phyloP scores from a whole-genome alignment of 208 protist genomes.

The Trichomonas tenax region DNA sequence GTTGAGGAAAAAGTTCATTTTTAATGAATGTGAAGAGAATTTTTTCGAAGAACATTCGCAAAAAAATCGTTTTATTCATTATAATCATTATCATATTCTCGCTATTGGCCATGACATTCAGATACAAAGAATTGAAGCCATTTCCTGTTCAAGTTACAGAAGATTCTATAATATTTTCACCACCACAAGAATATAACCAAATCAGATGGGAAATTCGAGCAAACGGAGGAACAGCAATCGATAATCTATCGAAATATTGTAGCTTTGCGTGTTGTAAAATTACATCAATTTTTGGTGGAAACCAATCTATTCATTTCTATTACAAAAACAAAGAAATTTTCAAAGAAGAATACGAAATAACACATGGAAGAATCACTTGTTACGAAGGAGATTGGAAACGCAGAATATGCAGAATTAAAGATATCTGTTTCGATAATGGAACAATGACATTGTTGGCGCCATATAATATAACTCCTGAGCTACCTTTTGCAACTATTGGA shows the following conservation, averaged over 20 bases:
- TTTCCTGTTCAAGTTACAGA: not conserved
- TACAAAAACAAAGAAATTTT: not conserved
- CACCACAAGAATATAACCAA: not conserved
- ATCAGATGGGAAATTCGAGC: not conserved
- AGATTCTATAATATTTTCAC: not conserved
- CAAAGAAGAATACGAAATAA: not conserved
- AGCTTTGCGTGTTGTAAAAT: not conserved
- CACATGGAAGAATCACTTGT: not conserved
- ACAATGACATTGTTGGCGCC: not conserved
- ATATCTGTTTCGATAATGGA: not conserved
- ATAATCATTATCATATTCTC: not conserved
- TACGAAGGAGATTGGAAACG: not conserved
- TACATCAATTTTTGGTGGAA: not conserved
- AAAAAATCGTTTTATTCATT: not conserved
- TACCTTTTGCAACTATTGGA: not conserved
- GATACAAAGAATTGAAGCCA: not conserved
- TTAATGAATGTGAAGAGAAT: not conserved
- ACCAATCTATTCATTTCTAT: not conserved
- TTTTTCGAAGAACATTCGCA: not conserved
- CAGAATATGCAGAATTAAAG: not conserved
- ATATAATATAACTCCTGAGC: not conserved
- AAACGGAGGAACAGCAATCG: not conserved
- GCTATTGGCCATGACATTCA: not conserved
- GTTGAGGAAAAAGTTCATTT: not conserved
- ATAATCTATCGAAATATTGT: not conserved